Conservation (phyloP, 2,329 filamentous ascomycete species). For the Diaporthe ilicicola region DNA sequence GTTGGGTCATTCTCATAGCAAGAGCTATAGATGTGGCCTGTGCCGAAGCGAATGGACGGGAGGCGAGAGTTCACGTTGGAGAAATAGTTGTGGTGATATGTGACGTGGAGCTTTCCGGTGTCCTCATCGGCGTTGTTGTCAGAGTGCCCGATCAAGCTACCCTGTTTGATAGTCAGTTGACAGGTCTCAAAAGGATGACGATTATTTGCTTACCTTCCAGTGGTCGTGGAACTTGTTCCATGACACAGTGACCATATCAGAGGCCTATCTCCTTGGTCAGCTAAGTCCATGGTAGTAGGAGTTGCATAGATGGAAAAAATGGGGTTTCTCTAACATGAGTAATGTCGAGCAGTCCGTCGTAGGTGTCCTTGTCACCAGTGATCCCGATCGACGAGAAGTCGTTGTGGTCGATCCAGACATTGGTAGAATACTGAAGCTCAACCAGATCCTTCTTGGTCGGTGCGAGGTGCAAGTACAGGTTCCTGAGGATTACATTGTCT, state of each 20-base stretch:
- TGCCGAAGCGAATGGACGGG: constrained; percentile 57
- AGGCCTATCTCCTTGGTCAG: background rate
- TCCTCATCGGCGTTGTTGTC: constrained; percentile 60
- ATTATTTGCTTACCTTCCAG: constrained; percentile 56
- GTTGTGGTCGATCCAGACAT: constrained; percentile 63
- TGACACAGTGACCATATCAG: constrained; percentile 34
- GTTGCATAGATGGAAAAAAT: constrained; percentile 6
- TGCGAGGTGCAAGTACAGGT: constrained; percentile 61
- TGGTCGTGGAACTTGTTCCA: constrained; percentile 54
- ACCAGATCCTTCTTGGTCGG: constrained; percentile 59
- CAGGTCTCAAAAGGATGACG: background rate
- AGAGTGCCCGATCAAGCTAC: constrained; percentile 66
- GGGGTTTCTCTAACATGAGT: constrained; percentile 60
- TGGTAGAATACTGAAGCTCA: constrained; percentile 35
- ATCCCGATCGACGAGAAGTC: constrained; percentile 57
- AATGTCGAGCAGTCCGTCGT: constrained; percentile 63
- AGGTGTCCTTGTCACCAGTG: constrained; percentile 65
- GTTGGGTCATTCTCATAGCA: constrained; percentile 54
- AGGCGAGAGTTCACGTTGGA: constrained; percentile 54
- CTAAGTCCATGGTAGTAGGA: background rate
- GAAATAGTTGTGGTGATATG: constrained; percentile 61
- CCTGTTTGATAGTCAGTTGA: background rate
- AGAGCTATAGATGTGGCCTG: constrained; percentile 56
- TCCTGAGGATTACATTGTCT: constrained; percentile 65
- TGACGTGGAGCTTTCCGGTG: constrained; percentile 54